phyloP scores from a whole-genome alignment of 2,329 filamentous ascomycete genomes.

The Alternaria sp. region DNA sequence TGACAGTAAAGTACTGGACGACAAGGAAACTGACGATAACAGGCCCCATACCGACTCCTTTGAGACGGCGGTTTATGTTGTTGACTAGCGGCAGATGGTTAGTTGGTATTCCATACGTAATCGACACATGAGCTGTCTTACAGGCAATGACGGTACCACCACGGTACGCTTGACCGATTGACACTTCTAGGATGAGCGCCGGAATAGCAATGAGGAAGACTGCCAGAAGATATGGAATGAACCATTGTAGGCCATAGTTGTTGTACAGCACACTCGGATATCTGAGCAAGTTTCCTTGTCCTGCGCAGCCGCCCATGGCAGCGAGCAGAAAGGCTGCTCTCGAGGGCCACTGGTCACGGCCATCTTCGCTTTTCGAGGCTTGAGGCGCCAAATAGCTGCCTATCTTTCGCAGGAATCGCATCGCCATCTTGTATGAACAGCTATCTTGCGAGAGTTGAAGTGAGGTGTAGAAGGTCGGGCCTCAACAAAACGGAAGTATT shows the following conservation, averaged over 20 bases:
- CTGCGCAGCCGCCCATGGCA: constrained; percentile 64
- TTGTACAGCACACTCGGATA: constrained; percentile 67
- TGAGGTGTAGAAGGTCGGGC: neutral
- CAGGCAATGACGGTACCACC: constrained; percentile 62
- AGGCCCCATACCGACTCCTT: constrained; percentile 60
- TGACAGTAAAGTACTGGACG: constrained; percentile 64
- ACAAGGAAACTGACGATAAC: constrained; percentile 60
- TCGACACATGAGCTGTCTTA: neutral
- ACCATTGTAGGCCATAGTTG: constrained; percentile 67
- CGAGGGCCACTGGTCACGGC: constrained; percentile 62
- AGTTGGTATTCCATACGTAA: neutral
- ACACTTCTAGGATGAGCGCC: constrained; percentile 62
- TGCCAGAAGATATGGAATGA: constrained; percentile 63
- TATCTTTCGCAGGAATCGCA: constrained; percentile 29
- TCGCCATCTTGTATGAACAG: constrained; percentile 10
- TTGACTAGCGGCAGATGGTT: constrained; percentile 28
- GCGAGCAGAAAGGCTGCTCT: constrained; percentile 63
- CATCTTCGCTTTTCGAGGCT: constrained; percentile 48
- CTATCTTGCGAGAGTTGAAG: neutral
- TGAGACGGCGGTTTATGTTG: constrained; percentile 60
- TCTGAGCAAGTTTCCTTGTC: constrained; percentile 64
- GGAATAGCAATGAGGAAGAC: constrained; percentile 64
- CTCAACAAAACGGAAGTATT: neutral
- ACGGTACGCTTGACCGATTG: constrained; percentile 60
- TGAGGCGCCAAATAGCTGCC: constrained; percentile 44